Percentiles rank a stretch among this genome's conserved stretches.
Conservation (phyloP, 2,329 filamentous ascomycete genomes). For the Thielaviopsis cerberus region DNA sequence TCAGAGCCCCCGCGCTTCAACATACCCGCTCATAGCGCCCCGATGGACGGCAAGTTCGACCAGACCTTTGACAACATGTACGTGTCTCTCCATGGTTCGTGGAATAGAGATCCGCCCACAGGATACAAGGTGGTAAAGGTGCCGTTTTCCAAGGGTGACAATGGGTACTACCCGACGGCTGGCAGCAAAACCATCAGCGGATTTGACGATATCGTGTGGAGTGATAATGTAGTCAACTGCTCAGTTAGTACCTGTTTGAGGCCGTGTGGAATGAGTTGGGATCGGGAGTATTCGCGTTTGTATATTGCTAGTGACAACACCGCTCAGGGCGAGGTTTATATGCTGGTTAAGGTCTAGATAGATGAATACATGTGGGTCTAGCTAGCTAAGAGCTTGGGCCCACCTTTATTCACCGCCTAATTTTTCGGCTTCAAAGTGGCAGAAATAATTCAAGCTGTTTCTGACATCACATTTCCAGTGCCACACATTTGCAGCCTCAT, state of each 20-base stretch:
- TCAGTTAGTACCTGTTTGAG: constrained; percentile 15
- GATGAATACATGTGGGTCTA: neutral
- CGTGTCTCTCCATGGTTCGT: constrained; percentile 43
- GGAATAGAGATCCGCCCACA: constrained; percentile 24
- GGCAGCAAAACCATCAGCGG: constrained; percentile 16
- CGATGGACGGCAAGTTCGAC: constrained; percentile 43
- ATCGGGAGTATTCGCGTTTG: constrained; percentile 14
- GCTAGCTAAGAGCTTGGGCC: neutral
- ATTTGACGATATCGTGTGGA: constrained; percentile 19
- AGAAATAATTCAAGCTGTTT: neutral
- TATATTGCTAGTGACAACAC: constrained; percentile 16
- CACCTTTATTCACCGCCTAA: neutral
- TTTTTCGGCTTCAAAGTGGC: neutral
- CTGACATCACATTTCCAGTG: neutral
- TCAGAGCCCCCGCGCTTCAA: constrained; percentile 27
- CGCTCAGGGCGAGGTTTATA: constrained; percentile 15
- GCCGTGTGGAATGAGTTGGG: constrained; percentile 15
- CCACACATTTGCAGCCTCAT: too few relatives aligned
- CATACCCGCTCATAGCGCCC: constrained; percentile 41
- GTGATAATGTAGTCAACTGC: constrained; percentile 18
- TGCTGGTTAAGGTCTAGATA: constrained; percentile 8
- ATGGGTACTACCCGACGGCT: constrained; percentile 19
- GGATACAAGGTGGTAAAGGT: constrained; percentile 23
- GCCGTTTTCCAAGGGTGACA: constrained; percentile 17
- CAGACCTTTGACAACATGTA: constrained; percentile 30